Conservation (phyloP, 768 basidiomycete genomes). For the Lactarius tabidus region DNA sequence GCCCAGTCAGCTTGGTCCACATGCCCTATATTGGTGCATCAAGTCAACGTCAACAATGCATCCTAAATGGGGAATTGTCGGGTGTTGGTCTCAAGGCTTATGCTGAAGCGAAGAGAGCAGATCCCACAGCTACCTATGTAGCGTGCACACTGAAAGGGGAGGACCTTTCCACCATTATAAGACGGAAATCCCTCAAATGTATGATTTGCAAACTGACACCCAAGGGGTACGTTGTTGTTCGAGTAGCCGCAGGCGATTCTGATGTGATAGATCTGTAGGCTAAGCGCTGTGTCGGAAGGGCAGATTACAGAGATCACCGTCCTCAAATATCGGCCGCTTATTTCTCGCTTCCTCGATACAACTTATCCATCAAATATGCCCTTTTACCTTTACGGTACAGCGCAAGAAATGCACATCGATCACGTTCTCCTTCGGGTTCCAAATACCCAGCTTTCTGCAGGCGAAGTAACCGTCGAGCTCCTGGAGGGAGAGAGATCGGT, state of each 20-base stretch:
- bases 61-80: constrained; percentile 34
- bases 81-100: constrained; percentile 23
- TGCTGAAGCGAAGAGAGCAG: constrained; percentile 20
- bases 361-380: constrained; percentile 35
- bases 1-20: constrained; percentile 34
- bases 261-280: constrained; percentile 10
- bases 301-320: constrained; percentile 31
- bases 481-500: constrained; percentile 10
- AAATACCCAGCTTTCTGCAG: constrained; percentile 28
- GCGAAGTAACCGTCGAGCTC: constrained; percentile 20
- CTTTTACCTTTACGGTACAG: constrained; percentile 41
- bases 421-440: constrained; percentile 31
- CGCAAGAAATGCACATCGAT: constrained; percentile 33
- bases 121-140: constrained; percentile 26
- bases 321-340: constrained; percentile 33
- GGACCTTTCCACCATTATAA: constrained; percentile 16
- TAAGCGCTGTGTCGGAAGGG: constrained; percentile 15
- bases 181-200: constrained; percentile 7
- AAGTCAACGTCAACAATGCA: constrained; percentile 38
- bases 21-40: constrained; percentile 37
- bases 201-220: constrained; percentile 21
- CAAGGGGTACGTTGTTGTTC: constrained; percentile 8
- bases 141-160: constrained; percentile 26
- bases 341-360: constrained; percentile 31
- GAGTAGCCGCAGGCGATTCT: not conserved